These are phyloP conservation scores for Chaetomium strumarium DNA, from an alignment of 2,329 filamentous ascomycete species.

Conservation along the genomic window DNA sequence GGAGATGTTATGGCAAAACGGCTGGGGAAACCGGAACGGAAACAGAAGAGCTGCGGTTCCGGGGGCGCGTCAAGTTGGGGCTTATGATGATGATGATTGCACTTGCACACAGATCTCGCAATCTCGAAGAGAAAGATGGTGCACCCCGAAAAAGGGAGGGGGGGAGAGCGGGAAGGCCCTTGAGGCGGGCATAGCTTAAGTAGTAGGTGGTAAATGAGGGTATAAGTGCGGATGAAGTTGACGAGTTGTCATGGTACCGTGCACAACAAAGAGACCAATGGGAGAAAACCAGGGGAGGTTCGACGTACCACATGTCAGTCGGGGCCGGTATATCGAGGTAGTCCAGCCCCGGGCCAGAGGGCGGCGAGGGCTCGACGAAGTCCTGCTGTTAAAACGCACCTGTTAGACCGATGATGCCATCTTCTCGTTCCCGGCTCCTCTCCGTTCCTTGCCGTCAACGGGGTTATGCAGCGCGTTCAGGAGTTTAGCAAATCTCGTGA, in stretches of 20 bases:
- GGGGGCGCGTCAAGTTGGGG: background rate
- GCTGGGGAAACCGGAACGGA: background rate
- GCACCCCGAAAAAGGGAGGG: constrained; percentile 3
- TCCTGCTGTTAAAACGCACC: constrained; percentile 39
- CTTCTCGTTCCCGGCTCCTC: background rate
- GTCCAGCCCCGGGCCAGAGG: constrained; percentile 44
- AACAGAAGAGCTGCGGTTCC: too few species aligned
- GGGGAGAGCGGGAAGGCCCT: constrained; percentile 1
- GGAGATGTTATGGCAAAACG: background rate
- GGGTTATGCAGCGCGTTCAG: background rate
- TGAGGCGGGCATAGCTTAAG: constrained; percentile 16
- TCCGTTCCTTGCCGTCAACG: constrained; percentile 1
- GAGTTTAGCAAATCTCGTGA: background rate
- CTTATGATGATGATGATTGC: background rate
- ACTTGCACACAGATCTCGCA: constrained; percentile 8
- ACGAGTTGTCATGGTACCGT: constrained; percentile 11
- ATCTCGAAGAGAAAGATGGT: constrained; percentile 3
- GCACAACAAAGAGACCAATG: constrained; percentile 15
- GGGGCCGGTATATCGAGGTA: constrained; percentile 48
- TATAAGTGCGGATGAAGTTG: constrained; percentile 19
- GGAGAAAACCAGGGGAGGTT: constrained; percentile 11
- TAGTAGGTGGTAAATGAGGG: constrained; percentile 15
- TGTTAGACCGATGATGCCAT: constrained; percentile 27
- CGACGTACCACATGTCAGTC: constrained; percentile 51
- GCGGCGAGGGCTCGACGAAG: constrained; percentile 47